phyloP scores from a whole-genome alignment of 1,284 basidiomycete genomes.

The Ceratobasidium sp. region DNA sequence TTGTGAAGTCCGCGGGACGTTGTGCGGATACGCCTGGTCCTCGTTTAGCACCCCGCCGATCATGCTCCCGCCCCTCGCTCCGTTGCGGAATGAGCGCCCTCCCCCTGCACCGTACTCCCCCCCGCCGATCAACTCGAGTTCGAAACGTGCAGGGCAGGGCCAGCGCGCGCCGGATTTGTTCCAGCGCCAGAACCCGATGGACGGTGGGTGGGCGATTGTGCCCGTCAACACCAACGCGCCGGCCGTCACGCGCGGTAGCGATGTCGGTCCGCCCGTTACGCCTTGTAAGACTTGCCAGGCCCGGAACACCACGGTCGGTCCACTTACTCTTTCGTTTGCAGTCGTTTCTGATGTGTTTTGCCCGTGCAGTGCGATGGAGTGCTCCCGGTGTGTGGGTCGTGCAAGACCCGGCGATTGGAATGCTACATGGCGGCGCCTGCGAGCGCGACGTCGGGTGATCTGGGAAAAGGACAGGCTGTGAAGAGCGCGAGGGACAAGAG shows the following conservation, averaged over 20 bases:
- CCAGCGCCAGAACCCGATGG: not conserved
- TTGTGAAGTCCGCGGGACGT: conserved; percentile 31
- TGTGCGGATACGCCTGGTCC: conserved; percentile 40
- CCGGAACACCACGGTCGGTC: conserved; percentile 33
- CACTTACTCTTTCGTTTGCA: not conserved
- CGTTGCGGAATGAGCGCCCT: not conserved
- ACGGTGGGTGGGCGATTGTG: conserved; percentile 35
- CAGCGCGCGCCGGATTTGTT: not conserved
- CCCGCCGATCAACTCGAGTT: not conserved
- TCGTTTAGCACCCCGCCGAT: conserved; percentile 19
- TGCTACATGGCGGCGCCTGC: conserved; percentile 27
- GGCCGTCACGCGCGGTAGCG: conserved; percentile 14
- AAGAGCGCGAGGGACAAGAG: conserved; percentile 6
- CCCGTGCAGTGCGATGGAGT: conserved; percentile 27
- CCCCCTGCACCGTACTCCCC: not conserved
- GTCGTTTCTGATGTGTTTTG: conserved; percentile 8
- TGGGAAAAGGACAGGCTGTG: not conserved
- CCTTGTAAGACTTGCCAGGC: conserved; percentile 39
- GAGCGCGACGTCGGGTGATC: not conserved
- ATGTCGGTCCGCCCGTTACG: conserved; percentile 1
- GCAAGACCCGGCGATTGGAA: conserved; percentile 18
- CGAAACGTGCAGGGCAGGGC: not conserved
- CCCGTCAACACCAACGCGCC: conserved; percentile 26
- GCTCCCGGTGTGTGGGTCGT: conserved; percentile 29
- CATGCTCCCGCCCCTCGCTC: not conserved